phyloP scores from a whole-genome alignment of 208 protist species.

The Trypanosoma boissoni region DNA sequence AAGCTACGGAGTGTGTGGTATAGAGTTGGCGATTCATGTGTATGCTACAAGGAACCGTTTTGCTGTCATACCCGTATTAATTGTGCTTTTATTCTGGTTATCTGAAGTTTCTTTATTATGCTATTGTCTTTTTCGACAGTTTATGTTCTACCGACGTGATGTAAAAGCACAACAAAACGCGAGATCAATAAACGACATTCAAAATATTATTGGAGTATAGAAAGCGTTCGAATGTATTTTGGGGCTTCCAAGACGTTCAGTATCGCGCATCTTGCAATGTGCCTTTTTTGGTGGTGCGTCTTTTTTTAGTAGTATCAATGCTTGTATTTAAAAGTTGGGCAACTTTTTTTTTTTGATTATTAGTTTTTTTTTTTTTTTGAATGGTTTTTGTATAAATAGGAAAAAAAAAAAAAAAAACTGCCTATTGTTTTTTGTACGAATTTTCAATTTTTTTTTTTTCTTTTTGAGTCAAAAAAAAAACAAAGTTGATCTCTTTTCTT shows the following conservation, averaged over 20 bases:
- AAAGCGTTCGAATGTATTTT: background rate
- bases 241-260: too few species aligned
- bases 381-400: background rate
- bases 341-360: conserved; percentile 3
- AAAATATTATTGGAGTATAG: conserved; percentile 24
- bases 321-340: background rate
- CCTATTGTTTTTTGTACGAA: background rate
- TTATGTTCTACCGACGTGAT: conserved; percentile 65
- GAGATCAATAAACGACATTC: conserved; percentile 21
- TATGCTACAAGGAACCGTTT: conserved; percentile 26
- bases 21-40: conserved; percentile 37
- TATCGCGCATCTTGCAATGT: too few species aligned
- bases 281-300: too few species aligned
- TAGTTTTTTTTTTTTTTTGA: background rate
- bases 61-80: conserved; percentile 36
- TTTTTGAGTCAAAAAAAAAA: background rate
- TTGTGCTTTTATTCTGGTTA: conserved; percentile 56
- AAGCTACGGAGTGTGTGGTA: conserved; percentile 48
- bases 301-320: too few species aligned
- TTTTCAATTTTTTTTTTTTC: background rate
- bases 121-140: conserved; percentile 49
- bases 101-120: conserved; percentile 36
- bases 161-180: conserved; percentile 42
- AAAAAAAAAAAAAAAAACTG: conserved; percentile 2
- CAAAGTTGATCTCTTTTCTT: background rate